Evolutionary conservation across 495 filamentous ascomycete genomes (phyloP), one percentile per base, ranked within the genome.

Genomic region (Apodospora peruviana): DNA sequence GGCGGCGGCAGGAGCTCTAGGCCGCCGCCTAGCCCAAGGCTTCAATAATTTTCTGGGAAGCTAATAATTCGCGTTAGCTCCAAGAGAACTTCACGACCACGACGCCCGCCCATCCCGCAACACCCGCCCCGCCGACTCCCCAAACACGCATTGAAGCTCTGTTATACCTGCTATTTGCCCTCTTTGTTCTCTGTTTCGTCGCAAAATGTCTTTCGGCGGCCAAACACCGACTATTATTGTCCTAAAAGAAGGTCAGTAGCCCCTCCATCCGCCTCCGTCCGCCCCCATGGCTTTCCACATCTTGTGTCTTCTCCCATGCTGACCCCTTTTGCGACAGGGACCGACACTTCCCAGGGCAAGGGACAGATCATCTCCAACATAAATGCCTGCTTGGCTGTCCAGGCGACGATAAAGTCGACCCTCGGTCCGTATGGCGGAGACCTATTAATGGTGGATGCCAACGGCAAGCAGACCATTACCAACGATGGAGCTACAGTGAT

Each of bases 401-500:
- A 98, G 70, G 80, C 86, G 34, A 96, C 93, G 48, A 88, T 98
- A 67, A 88, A 91, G 74, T 87, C 85, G 62, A 98, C 93, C 12
- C 75, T 98, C 38, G 93, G 93, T n/a, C 93, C 93, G 9, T 98
- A 97, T 70, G 93, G 93, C 61, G 93, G 93, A 52, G 93, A 98
- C 71, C 74, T 98, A 62, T 77, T 98, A 59, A 79, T 98, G 66
- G 93, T 98, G 49, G 94, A 98, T 70, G 82, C 79, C 61, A 96
- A 96, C 76, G 93, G 93, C 65, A 85, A 68, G 66, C 90, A 95
- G 73, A 98, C 93, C 55, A 96, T 98, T 60, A 98, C 93, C 41
- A 98, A 98, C 68, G 93, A 98, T 80, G 93, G 93, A 62, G 93
- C 93, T 37, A 98, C 93, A 19, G 93, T 97, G 37, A 98, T 98